phyloP scores from a whole-genome alignment of 2,329 filamentous ascomycete genomes.

The Sarocladiaceae sp. region DNA sequence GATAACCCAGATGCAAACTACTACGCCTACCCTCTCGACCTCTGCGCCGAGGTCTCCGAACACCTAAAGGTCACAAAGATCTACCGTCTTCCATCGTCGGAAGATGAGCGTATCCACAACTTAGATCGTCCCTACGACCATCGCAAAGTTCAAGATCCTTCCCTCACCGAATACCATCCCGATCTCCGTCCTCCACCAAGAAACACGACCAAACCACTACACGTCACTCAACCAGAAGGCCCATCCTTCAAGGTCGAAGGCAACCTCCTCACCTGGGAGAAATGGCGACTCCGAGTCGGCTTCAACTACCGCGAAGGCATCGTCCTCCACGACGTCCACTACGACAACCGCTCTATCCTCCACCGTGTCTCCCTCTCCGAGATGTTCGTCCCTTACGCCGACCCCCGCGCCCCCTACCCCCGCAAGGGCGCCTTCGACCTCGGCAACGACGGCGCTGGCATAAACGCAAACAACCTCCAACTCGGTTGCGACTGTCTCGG shows the following conservation, averaged over 20 bases:
- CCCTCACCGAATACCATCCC: slow-evolving; percentile 37
- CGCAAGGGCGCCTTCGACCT: slow-evolving; percentile 67
- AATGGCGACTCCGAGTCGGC: slow-evolving; percentile 62
- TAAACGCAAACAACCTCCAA: slow-evolving; percentile 60
- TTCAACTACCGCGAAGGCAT: slow-evolving; percentile 66
- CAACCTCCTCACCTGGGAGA: slow-evolving; percentile 48
- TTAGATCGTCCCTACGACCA: slow-evolving; percentile 31
- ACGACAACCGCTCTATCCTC: slow-evolving; percentile 59
- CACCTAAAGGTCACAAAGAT: slow-evolving; percentile 40
- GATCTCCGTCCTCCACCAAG: slow-evolving; percentile 19
- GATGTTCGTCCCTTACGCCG: slow-evolving; percentile 65
- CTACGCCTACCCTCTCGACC: slow-evolving; percentile 50
- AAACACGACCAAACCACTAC: slow-evolving; percentile 24
- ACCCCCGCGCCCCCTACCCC: slow-evolving; percentile 57
- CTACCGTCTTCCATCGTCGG: slow-evolving; percentile 36
- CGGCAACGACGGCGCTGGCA: slow-evolving; percentile 61
- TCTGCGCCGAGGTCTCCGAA: slow-evolving; percentile 46
- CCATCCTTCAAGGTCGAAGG: slow-evolving; percentile 37
- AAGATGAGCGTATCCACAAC: slow-evolving; percentile 26
- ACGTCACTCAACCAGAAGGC: slow-evolving; percentile 25
- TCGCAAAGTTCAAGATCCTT: slow-evolving; percentile 29
- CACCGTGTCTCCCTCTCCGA: slow-evolving; percentile 62
- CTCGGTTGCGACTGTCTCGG: slow-evolving; percentile 65
- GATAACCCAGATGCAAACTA: slow-evolving; percentile 45
- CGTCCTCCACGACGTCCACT: slow-evolving; percentile 62